Conservation (phyloP, 2,329 filamentous ascomycete species). For the Lecanicillium sp. region DNA sequence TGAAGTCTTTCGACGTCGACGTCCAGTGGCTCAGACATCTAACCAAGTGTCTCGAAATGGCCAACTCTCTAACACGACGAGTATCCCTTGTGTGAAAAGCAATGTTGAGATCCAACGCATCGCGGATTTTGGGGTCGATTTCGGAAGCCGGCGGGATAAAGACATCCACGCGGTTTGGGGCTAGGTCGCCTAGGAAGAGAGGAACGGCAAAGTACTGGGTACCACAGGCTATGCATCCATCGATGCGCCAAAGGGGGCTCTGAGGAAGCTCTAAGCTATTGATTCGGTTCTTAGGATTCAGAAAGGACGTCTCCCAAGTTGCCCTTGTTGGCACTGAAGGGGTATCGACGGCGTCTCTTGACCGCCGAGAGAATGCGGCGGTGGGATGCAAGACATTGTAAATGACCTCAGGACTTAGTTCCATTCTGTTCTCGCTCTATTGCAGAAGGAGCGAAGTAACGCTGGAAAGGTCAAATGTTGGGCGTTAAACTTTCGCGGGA, state of each 20-base stretch:
- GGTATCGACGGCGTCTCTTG: constrained; percentile 8
- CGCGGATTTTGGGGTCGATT: constrained; percentile 32
- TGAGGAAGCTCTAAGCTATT: constrained; percentile 41
- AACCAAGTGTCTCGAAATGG: constrained; percentile 45
- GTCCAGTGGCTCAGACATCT: constrained; percentile 48
- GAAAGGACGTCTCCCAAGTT: constrained; percentile 39
- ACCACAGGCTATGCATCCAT: constrained; percentile 49
- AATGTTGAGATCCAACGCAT: constrained; percentile 30
- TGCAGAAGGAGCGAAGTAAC: no score
- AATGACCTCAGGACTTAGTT: constrained; percentile 43
- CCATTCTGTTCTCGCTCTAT: no score
- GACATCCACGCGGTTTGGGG: constrained; percentile 49
- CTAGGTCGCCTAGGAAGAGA: constrained; percentile 35
- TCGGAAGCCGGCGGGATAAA: constrained; percentile 45
- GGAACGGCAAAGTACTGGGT: constrained; percentile 51
- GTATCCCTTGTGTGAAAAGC: constrained; percentile 50
- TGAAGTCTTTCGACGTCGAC: constrained; percentile 18
- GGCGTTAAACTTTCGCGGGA: no score
- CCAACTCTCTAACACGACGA: constrained; percentile 37
- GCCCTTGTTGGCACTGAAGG: neutral
- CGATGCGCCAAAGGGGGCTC: constrained; percentile 47
- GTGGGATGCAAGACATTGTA: constrained; percentile 52
- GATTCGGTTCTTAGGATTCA: constrained; percentile 56
- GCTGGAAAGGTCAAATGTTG: no score
- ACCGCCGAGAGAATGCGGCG: constrained; percentile 34